These are phyloP conservation scores for Karstenula rhodostoma DNA, from an alignment of 2,329 filamentous ascomycete species.

Conservation along the genomic window DNA sequence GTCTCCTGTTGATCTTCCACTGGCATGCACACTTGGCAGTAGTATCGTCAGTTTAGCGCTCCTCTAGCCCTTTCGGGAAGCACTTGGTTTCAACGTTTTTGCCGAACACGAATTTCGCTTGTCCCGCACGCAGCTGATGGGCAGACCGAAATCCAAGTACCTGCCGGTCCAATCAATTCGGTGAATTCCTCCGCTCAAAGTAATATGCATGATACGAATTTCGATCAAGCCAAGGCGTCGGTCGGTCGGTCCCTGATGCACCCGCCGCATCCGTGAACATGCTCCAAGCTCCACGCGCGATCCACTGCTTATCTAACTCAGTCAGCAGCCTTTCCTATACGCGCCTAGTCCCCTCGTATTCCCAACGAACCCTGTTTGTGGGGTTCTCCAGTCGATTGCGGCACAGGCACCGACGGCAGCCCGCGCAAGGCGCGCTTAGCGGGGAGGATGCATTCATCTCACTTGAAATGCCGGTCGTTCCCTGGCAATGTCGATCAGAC, in stretches of 20 bases:
- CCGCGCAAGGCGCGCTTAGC: conserved; percentile 13
- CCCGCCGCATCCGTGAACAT: not conserved
- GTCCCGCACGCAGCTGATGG: not conserved
- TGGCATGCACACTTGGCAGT: not conserved
- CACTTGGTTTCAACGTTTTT: not conserved
- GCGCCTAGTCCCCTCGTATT: not conserved
- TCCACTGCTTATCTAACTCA: not conserved
- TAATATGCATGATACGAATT: not conserved
- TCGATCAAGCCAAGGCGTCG: not conserved
- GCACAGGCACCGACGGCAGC: not conserved
- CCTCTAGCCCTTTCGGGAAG: not conserved
- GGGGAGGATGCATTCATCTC: conserved; percentile 8
- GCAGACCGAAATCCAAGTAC: not conserved
- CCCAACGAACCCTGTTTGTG: not conserved
- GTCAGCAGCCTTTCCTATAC: not conserved
- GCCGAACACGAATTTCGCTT: not conserved
- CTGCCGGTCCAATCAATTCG: not conserved
- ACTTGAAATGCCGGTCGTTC: conserved; percentile 1
- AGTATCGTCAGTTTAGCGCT: conserved; percentile 7
- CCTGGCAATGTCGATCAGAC: conserved; percentile 2
- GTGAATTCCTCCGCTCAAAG: not conserved
- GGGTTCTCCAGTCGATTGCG: conserved; percentile 3
- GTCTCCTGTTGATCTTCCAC: conserved; percentile 6
- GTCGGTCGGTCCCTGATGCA: not conserved
- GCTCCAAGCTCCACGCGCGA: not conserved